A percentile compares a stretch with the other conserved stretches of the same genome.
Conservation (phyloP, 2,329 filamentous ascomycete genomes). For the Corinectria fuckeliana region DNA sequence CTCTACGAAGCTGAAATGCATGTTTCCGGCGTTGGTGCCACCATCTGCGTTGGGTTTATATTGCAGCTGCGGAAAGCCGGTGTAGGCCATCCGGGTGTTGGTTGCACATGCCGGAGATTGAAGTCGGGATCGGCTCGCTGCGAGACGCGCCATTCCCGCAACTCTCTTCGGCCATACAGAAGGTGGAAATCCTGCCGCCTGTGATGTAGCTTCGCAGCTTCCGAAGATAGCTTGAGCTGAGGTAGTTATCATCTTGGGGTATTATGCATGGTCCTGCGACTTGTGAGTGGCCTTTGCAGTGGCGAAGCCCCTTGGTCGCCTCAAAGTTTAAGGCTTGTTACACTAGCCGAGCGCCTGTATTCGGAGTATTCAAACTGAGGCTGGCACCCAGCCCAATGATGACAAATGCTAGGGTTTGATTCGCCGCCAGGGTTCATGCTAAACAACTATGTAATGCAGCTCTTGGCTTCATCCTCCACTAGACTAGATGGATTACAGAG, state of each 20-base stretch:
- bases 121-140: background rate
- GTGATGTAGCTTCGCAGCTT: background rate
- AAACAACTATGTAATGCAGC: background rate
- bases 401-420: slow-evolving; percentile 30
- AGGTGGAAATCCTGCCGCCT: background rate
- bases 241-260: too few species aligned
- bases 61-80: background rate
- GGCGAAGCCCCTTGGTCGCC: background rate
- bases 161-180: background rate
- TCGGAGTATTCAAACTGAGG: slow-evolving; percentile 2
- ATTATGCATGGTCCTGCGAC: background rate
- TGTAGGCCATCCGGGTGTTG: background rate
- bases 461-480: background rate
- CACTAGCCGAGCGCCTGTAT: background rate
- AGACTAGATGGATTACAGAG: too few species aligned
- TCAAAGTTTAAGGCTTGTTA: background rate
- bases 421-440: slow-evolving; percentile 19
- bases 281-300: background rate
- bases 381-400: slow-evolving; percentile 19
- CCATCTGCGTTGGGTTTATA: background rate
- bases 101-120: too few species aligned
- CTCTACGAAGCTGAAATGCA: background rate
- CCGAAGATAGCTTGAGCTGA: too few species aligned
- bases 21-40: background rate
- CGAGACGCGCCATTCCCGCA: background rate